Evolutionary conservation across 2,329 filamentous ascomycete species (phyloP).

Genomic region (Fusarium subtropicale): DNA sequence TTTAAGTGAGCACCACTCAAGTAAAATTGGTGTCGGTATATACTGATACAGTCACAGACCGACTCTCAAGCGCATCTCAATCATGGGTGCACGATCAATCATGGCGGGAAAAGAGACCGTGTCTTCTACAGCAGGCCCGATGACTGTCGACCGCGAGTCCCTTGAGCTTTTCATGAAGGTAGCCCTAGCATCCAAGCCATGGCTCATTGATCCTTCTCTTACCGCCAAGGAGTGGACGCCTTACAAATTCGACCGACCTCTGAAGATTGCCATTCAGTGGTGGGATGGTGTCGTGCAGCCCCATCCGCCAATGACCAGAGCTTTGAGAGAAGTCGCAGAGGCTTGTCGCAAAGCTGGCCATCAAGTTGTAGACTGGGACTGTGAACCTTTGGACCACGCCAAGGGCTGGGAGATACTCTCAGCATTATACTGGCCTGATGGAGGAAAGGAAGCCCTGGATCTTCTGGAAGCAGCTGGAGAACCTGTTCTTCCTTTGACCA

Average conservation of each 20-base stretch:
- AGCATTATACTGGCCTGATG: constrained; percentile 69
- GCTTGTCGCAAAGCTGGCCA: constrained; percentile 61
- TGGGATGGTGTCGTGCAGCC: constrained; percentile 70
- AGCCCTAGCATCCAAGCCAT: constrained; percentile 48
- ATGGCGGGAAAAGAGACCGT: constrained; percentile 54
- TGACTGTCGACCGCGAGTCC: constrained; percentile 51
- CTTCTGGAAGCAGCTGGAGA: constrained; percentile 66
- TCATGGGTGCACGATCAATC: constrained; percentile 41
- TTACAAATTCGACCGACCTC: constrained; percentile 53
- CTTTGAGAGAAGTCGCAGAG: constrained; percentile 65
- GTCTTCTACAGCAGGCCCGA: constrained; percentile 49
- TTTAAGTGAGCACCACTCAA: constrained; percentile 45
- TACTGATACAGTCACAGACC: constrained; percentile 39
- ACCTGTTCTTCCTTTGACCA: constrained; percentile 67
- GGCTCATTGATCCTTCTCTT: constrained; percentile 51
- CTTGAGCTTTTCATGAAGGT: constrained; percentile 54
- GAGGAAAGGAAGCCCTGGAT: constrained; percentile 63
- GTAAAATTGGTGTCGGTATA: accelerated
- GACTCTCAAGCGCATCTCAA: constrained; percentile 48
- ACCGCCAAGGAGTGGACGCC: constrained; percentile 52
- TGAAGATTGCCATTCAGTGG: constrained; percentile 71
- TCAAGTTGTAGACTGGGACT: constrained; percentile 64
- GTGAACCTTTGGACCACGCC: constrained; percentile 64
- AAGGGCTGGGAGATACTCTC: constrained; percentile 60
- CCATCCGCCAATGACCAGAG: constrained; percentile 69